Evolutionary conservation across 1,284 basidiomycete species (phyloP).

Genomic region (Cystobasidium sp.): DNA sequence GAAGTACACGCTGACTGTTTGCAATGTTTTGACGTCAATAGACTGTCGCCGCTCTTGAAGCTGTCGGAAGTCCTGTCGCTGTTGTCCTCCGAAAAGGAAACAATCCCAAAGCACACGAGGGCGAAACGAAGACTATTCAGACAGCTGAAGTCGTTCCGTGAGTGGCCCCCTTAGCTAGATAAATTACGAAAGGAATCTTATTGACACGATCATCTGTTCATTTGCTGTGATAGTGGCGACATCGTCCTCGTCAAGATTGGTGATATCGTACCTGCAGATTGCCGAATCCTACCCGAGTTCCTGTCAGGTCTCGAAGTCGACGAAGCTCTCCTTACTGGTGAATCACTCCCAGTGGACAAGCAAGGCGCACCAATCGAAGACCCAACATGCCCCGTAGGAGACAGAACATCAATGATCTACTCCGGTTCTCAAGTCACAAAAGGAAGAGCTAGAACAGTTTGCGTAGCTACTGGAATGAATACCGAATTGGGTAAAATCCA

Average conservation of each 20-base stretch:
- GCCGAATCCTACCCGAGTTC: conserved; percentile 60
- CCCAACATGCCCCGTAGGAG: conserved; percentile 62
- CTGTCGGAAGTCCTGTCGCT: conserved; percentile 64
- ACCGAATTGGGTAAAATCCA: conserved; percentile 70
- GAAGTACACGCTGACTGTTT: too few species aligned
- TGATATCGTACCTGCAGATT: conserved; percentile 68
- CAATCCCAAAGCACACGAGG: conserved; percentile 54
- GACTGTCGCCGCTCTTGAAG: conserved; percentile 59
- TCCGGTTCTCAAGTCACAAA: conserved; percentile 69
- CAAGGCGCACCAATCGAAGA: conserved; percentile 59
- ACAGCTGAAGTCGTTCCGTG: conserved; percentile 66
- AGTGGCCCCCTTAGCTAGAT: conserved; percentile 1
- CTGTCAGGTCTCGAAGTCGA: conserved; percentile 64
- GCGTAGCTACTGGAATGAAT: conserved; percentile 68
- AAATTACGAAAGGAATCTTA: background rate
- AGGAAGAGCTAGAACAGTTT: conserved; percentile 67
- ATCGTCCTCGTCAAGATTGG: conserved; percentile 65
- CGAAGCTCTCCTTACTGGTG: conserved; percentile 72
- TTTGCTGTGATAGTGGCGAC: conserved; percentile 60
- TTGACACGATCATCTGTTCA: background rate
- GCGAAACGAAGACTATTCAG: conserved; percentile 62
- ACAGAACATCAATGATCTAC: conserved; percentile 66
- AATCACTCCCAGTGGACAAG: conserved; percentile 69
- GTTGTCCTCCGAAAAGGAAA: conserved; percentile 62
- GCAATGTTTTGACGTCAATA: too few species aligned